Evolutionary conservation across 2,329 filamentous ascomycete genomes (phyloP).

Genomic region (Tolypocladium ophioglossoides): DNA sequence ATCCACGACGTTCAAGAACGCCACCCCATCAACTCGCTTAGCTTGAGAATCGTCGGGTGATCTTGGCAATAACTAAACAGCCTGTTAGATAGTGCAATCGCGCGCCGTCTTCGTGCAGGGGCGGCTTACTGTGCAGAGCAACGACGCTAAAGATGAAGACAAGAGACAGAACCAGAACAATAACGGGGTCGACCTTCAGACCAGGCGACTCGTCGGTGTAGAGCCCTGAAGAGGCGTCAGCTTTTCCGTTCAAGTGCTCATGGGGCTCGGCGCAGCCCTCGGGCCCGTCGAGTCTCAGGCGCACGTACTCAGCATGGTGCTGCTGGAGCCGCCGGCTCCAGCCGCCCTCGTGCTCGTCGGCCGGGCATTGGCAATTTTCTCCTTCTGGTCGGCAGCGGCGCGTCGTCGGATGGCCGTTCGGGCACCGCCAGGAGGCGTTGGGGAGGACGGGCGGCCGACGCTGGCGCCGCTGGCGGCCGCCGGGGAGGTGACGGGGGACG

Average conservation of each 20-base stretch:
- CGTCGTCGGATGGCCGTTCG: conserved; percentile 92
- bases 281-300: not conserved
- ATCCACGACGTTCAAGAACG: not conserved
- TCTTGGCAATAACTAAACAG: conserved; percentile 76
- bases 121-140: conserved; percentile 76
- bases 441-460: conserved; percentile 71
- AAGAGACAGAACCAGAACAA: conserved; percentile 89
- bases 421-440: conserved; percentile 83
- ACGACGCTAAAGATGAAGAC: conserved; percentile 99
- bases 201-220: conserved; percentile 98
- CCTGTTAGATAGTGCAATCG: conserved; percentile 9
- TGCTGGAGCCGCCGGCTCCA: conserved; percentile 89
- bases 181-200: conserved; percentile 94
- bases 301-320: conserved; percentile 90
- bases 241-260: not conserved
- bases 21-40: conserved; percentile 20
- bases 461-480: conserved; percentile 56
- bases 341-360: conserved; percentile 88
- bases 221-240: conserved; percentile 48
- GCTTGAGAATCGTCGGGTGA: conserved; percentile 77
- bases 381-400: conserved; percentile 93
- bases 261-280: not conserved
- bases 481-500: conserved; percentile 47
- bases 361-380: conserved; percentile 88
- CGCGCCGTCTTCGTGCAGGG: not conserved